A percentile compares a stretch with the other conserved stretches of the same genome.
phyloP scores from a whole-genome alignment of 257 asterid genomes.

The Craterostigma plantagineum region DNA sequence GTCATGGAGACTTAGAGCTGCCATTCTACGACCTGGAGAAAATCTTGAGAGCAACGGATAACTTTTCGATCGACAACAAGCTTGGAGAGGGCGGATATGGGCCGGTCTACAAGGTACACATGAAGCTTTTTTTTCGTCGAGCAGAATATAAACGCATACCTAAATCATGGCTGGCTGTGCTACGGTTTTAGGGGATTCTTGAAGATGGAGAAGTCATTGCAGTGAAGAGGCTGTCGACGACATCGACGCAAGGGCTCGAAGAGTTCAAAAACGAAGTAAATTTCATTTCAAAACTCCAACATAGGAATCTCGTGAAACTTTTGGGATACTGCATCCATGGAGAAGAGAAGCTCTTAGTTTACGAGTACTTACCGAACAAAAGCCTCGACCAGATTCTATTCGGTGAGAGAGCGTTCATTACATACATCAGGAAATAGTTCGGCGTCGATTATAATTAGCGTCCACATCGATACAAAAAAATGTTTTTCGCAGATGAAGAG shows the following conservation, averaged over 20 bases:
- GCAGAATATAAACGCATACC: too few species aligned
- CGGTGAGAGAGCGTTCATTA: constrained; percentile 21
- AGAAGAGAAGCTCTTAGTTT: constrained; percentile 63
- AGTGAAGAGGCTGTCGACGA: constrained; percentile 65
- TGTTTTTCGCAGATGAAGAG: constrained; percentile 26
- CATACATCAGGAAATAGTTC: too few species aligned
- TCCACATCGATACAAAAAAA: too few species aligned
- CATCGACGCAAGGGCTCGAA: constrained; percentile 62
- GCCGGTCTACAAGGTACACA: constrained; percentile 74
- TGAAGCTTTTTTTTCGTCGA: too few species aligned
- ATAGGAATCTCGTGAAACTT: constrained; percentile 68
- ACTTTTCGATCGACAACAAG: constrained; percentile 43
- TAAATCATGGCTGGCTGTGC: too few species aligned
- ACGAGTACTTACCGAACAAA: constrained; percentile 85
- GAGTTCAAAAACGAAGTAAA: constrained; percentile 71
- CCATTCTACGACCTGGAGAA: constrained; percentile 6
- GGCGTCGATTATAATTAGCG: too few species aligned
- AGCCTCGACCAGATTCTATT: constrained; percentile 64
- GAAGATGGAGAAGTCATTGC: constrained; percentile 56
- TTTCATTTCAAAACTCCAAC: constrained; percentile 67
- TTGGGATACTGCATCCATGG: constrained; percentile 71
- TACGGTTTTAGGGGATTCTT: constrained; percentile 50
- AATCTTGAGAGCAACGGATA: constrained; percentile 28
- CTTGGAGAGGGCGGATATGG: constrained; percentile 96
- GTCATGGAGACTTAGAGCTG: constrained; percentile 7